phyloP scores from a whole-genome alignment of 2,329 filamentous ascomycete species.

The Fusarium buxicola region DNA sequence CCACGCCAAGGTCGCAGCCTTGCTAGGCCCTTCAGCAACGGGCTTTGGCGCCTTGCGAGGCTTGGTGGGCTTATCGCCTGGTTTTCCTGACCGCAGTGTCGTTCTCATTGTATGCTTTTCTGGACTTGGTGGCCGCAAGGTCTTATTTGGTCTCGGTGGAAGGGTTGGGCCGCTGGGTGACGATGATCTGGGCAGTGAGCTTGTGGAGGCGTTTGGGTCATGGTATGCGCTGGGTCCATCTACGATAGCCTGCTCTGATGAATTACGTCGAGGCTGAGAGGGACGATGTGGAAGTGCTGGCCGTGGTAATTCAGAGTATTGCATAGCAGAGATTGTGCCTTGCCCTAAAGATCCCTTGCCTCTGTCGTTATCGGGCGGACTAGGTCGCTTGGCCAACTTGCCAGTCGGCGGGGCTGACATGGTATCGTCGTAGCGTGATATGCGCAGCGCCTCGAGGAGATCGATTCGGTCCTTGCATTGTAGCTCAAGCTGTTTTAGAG shows the following conservation, averaged over 20 bases:
- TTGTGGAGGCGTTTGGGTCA: slow-evolving; percentile 22
- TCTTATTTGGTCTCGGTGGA: slow-evolving; percentile 51
- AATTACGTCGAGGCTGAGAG: slow-evolving; percentile 64
- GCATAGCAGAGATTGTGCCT: slow-evolving; percentile 83
- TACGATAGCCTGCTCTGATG: slow-evolving; percentile 60
- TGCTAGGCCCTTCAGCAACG: slow-evolving; percentile 66
- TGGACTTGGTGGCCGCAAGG: slow-evolving; percentile 65
- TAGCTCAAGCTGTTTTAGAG: slow-evolving; percentile 82
- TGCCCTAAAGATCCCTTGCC: slow-evolving; percentile 77
- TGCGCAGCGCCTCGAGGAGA: slow-evolving; percentile 81
- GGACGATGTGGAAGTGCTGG: slow-evolving; percentile 70
- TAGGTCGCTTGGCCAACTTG: slow-evolving; percentile 40
- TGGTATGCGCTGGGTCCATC: slow-evolving; percentile 46
- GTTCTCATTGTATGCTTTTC: slow-evolving; percentile 72
- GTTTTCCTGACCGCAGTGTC: slow-evolving; percentile 65
- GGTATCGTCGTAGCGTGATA: slow-evolving; percentile 63
- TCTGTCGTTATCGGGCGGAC: slow-evolving; percentile 34
- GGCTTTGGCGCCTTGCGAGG: slow-evolving; percentile 56
- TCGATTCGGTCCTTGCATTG: slow-evolving; percentile 96
- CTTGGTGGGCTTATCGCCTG: slow-evolving; percentile 57
- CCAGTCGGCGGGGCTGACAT: slow-evolving; percentile 27
- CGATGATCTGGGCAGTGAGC: slow-evolving; percentile 45
- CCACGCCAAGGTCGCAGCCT: slow-evolving; percentile 74
- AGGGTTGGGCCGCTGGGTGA: slow-evolving; percentile 48
- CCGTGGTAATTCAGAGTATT: slow-evolving; percentile 83